Base-by-base conservation (phyloP, 768 basidiomycete species). In the Polyporus arcularius region DNA sequence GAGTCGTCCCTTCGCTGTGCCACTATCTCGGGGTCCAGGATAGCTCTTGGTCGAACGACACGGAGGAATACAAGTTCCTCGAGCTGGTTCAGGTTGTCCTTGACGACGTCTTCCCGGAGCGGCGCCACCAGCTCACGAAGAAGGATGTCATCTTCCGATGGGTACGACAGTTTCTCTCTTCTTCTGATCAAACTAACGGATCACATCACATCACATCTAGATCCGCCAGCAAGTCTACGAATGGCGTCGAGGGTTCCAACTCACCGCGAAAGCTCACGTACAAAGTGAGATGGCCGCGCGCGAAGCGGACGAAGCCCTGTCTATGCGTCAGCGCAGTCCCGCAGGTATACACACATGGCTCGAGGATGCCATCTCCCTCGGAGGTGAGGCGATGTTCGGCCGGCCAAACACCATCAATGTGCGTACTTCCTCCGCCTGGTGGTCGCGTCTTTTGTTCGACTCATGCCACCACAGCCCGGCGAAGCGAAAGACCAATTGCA, bases 201-300 rank as follows among this genome's bases (percentile, higher is more conserved):
- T 10, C 32, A 4, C 21, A 4, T n/a, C 6, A 9, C 26, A 40
- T 40, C n/a, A n/a, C 18, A 4, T 11, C 21, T 26, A 53, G 52
- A 40, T 35, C 32, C 52, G 41, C 14, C 52, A 53, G 38, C 52
- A 55, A 28, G 53, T 45, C 14, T 55, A 55, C 15, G 53, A 55
- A n/a, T 55, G 53, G 53, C 53, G n/a, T 4, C 28, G 43, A 32
- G 53, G 2, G 5, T 55, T 55, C 53, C 53, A 55, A 31, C 6
- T 16, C 16, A 42, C 53, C 15, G 45, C 9, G 14, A 30, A 26
- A 7, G 28, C 30, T n/a, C n/a, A n/a, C 15, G 53, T 55, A 7
- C 53, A 30, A 14, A 28, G 14, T 7, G 6, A n/a, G 16, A n/a
- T 45, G 9, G 5, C 6, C 16, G 7, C 1, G 2, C 43, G 43